A percentile compares a stretch with the other conserved stretches of the same genome.
These are phyloP conservation scores for Hyaloperonospora brassicae DNA, from an alignment of 352 stramenopile species.

Conservation along the genomic window DNA sequence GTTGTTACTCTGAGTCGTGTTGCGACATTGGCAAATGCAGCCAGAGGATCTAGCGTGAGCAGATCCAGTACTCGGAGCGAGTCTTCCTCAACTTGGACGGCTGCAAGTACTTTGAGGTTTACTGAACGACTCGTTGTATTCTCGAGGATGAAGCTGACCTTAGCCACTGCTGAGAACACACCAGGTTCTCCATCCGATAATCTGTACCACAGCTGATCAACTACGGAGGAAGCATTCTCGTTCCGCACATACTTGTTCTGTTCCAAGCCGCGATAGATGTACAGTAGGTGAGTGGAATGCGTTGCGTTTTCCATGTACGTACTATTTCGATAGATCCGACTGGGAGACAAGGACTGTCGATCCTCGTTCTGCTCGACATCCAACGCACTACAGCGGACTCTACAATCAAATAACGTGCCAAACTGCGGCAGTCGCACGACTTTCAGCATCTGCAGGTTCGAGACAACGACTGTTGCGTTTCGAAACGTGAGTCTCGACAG, in stretches of 20 bases:
- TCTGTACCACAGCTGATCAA: constrained; percentile 48
- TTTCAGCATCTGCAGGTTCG: constrained; percentile 25
- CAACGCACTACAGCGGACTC: constrained; percentile 15
- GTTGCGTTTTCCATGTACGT: constrained; percentile 13
- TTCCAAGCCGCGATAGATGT: constrained; percentile 37
- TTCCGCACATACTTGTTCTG: neutral
- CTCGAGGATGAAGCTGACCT: constrained; percentile 28
- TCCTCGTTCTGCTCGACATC: neutral
- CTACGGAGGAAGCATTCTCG: neutral
- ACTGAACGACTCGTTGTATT: constrained; percentile 3
- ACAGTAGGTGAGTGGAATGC: constrained; percentile 43
- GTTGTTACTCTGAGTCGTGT: constrained; percentile 28
- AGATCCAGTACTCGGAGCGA: constrained; percentile 33
- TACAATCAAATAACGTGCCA: constrained; percentile 52
- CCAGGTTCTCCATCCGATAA: constrained; percentile 36
- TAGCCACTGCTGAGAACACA: constrained; percentile 19
- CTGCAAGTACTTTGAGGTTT: constrained; percentile 7
- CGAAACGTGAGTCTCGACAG: constrained; percentile 18
- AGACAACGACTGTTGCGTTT: constrained; percentile 1
- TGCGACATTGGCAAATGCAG: constrained; percentile 24
- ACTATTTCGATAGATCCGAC: constrained; percentile 18
- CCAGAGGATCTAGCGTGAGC: constrained; percentile 32
- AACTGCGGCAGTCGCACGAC: constrained; percentile 40
- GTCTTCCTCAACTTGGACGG: constrained; percentile 48
- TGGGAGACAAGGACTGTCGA: constrained; percentile 2